phyloP scores from a whole-genome alignment of 805 yeast genomes.

The Wickerhamiella parazyma region DNA sequence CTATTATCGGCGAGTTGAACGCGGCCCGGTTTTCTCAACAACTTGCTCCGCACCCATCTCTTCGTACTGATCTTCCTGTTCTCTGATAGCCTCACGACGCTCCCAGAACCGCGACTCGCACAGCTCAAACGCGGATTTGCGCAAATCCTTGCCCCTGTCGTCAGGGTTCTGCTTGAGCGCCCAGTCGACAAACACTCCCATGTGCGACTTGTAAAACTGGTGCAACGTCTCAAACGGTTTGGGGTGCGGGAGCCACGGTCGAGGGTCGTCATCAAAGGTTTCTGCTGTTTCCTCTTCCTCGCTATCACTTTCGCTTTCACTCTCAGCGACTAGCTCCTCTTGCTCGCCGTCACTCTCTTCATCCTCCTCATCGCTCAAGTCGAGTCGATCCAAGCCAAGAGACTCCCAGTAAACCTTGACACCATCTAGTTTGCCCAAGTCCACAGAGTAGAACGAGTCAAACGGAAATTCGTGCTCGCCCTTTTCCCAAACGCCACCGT shows the following conservation, averaged over 20 bases:
- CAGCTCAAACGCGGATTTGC: constrained; percentile 76
- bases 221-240: constrained; percentile 80
- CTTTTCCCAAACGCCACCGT: constrained; percentile 77
- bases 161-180: constrained; percentile 74
- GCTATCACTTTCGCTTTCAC: constrained; percentile 44
- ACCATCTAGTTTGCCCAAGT: constrained; percentile 77
- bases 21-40: constrained; percentile 38
- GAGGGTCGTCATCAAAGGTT: constrained; percentile 69
- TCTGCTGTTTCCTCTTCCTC: constrained; percentile 49
- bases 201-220: constrained; percentile 73
- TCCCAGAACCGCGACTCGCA: constrained; percentile 98
- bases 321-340: constrained; percentile 36
- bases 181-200: constrained; percentile 83
- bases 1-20: constrained; percentile 29
- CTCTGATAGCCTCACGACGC: constrained; percentile 81
- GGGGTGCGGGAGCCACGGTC: constrained; percentile 97
- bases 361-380: constrained; percentile 32
- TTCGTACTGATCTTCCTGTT: constrained; percentile 78
- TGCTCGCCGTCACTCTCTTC: constrained; percentile 55
- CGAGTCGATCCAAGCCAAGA: constrained; percentile 32
- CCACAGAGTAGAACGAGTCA: constrained; percentile 77
- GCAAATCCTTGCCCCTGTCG: constrained; percentile 78
- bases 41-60: constrained; percentile 85
- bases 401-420: constrained; percentile 76
- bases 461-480: constrained; percentile 77